Evolutionary conservation across 257 asterid genomes (phyloP).

Genomic region (Solanum verrucosum): DNA sequence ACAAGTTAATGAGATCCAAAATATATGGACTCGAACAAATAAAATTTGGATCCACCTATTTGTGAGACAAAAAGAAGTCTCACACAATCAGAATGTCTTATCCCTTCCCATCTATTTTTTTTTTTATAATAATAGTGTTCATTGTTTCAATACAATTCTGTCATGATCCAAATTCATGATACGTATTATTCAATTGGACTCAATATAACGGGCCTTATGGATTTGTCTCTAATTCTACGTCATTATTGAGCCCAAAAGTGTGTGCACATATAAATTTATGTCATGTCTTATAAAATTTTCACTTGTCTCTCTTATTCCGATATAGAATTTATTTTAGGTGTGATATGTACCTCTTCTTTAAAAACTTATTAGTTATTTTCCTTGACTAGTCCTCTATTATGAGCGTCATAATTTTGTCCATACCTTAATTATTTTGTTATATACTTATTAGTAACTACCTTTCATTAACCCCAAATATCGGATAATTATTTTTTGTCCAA

Average conservation of each 20-base stretch:
- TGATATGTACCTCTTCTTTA: too few relatives aligned
- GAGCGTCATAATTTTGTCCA: neutral
- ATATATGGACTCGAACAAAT: neutral
- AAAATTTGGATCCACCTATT: neutral
- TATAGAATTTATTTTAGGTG: neutral
- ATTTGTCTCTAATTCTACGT: neutral
- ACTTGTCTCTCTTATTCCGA: neutral
- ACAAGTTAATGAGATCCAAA: neutral
- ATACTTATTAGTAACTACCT: neutral
- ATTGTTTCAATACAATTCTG: neutral
- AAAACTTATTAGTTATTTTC: too few relatives aligned
- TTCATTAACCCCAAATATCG: too few relatives aligned
- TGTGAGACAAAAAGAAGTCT: neutral
- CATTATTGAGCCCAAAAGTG: neutral
- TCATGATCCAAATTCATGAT: neutral
- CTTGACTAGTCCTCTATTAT: too few relatives aligned
- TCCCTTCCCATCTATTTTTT: neutral
- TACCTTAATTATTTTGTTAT: neutral
- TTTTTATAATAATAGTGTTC: neutral
- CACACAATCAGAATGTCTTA: too few relatives aligned
- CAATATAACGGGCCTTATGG: neutral
- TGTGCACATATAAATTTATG: neutral
- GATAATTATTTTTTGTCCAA: neutral
- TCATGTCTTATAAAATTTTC: neutral
- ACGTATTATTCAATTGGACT: neutral